These are phyloP conservation scores for Naganishia sp. DNA, from an alignment of 1,284 basidiomycete genomes.

Conservation along the genomic window DNA sequence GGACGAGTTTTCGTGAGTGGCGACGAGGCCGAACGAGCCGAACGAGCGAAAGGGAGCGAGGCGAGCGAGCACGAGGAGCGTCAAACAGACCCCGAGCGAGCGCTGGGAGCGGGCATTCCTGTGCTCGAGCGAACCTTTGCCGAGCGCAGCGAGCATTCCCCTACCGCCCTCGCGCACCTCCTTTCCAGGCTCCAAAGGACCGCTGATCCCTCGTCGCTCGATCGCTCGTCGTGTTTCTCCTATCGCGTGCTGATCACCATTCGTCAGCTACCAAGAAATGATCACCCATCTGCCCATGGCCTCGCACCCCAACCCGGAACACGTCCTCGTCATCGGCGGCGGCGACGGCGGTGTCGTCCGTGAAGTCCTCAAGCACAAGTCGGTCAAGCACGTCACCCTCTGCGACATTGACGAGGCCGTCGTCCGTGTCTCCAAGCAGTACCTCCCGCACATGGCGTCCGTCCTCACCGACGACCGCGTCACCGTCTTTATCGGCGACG, in stretches of 20 bases:
- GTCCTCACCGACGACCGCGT: conserved; percentile 83
- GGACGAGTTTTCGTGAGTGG: conserved; percentile 91
- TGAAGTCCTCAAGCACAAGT: conserved; percentile 92
- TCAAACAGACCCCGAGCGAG: neutral
- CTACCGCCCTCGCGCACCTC: neutral
- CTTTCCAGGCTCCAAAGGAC: neutral
- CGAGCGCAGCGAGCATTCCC: too few species aligned
- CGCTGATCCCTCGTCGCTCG: neutral
- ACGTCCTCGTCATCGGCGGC: conserved; percentile 94
- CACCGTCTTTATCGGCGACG: conserved; percentile 88
- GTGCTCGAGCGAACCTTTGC: too few species aligned
- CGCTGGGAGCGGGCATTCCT: too few species aligned
- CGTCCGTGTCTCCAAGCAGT: conserved; percentile 88
- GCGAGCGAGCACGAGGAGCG: neutral
- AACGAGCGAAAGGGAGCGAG: too few species aligned
- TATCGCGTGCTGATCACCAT: too few species aligned
- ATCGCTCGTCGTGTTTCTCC: neutral
- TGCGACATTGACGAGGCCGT: conserved; percentile 99
- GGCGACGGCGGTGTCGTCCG: conserved; percentile 96
- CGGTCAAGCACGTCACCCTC: conserved; percentile 88
- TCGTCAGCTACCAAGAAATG: conserved; percentile 94
- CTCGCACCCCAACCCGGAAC: conserved; percentile 93
- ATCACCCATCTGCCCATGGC: conserved; percentile 94
- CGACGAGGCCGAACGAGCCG: too few species aligned
- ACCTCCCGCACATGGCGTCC: conserved; percentile 89